Conservation (phyloP, 1,284 basidiomycete species). For the Lentinus polychrous region DNA sequence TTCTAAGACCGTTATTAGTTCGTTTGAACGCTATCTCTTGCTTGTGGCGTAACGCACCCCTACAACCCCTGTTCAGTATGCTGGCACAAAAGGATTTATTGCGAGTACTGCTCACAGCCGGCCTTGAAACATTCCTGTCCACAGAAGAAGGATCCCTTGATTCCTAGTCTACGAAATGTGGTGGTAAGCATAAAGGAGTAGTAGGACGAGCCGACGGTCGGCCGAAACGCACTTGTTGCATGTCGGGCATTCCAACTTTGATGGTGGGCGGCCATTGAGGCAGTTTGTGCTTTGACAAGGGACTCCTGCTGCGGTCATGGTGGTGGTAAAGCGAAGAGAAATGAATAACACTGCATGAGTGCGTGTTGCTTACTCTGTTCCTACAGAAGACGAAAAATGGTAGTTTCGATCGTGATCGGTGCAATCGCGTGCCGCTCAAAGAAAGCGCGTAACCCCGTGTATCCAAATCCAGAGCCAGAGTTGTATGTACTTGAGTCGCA, state of each 20-base stretch:
- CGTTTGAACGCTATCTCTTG: neutral
- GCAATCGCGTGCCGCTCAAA: too few relatives aligned
- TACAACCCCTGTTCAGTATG: slow-evolving; percentile 17
- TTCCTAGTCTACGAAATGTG: slow-evolving; percentile 51
- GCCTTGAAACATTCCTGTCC: slow-evolving; percentile 83
- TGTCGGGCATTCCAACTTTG: slow-evolving; percentile 74
- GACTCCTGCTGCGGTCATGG: slow-evolving; percentile 20
- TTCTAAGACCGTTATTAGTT: slow-evolving; percentile 41
- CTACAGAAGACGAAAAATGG: neutral
- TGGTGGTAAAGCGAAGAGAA: neutral
- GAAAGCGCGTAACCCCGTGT: too few relatives aligned
- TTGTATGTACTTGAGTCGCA: too few relatives aligned
- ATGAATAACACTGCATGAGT: neutral
- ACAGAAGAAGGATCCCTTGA: slow-evolving; percentile 79
- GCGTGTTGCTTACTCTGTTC: too few relatives aligned
- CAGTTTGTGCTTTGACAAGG: slow-evolving; percentile 65
- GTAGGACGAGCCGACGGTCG: neutral
- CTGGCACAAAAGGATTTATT: neutral
- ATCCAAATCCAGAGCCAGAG: too few relatives aligned
- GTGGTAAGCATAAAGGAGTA: slow-evolving; percentile 9
- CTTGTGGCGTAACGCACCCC: slow-evolving; percentile 33
- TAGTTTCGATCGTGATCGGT: neutral
- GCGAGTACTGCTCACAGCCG: slow-evolving; percentile 48
- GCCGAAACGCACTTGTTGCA: slow-evolving; percentile 61
- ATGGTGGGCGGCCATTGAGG: slow-evolving; percentile 69